Percentiles rank a stretch among this genome's conserved stretches.
These are phyloP conservation scores for Coccomyxa subellipsoidea DNA, from an alignment of 163 green algal genomes.

Conservation along the genomic window DNA sequence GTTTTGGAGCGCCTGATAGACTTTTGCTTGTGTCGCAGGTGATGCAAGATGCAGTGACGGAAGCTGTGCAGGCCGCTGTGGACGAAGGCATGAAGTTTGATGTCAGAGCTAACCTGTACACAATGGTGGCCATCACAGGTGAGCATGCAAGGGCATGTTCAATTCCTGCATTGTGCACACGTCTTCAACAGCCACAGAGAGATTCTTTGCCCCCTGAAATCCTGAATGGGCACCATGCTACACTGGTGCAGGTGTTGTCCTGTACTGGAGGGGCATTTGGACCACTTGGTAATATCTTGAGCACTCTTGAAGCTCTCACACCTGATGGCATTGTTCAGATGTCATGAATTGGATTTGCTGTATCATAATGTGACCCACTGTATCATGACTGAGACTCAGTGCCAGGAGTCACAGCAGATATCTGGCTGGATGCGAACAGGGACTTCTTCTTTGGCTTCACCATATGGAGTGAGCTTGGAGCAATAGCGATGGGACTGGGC, in stretches of 20 bases:
- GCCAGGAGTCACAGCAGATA: too few relatives aligned
- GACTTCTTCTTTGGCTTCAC: constrained; percentile 31
- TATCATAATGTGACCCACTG: too few relatives aligned
- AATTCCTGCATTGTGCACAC: too few relatives aligned
- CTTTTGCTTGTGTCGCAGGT: constrained; percentile 9
- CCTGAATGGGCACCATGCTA: not conserved
- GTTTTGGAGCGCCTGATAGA: too few relatives aligned
- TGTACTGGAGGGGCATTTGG: constrained; percentile 6
- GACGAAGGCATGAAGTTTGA: constrained; percentile 32
- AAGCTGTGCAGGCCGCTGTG: constrained; percentile 32
- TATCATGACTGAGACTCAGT: too few relatives aligned
- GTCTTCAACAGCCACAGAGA: too few relatives aligned
- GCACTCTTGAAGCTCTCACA: not conserved
- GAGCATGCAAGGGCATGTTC: not conserved
- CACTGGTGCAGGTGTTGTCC: constrained; percentile 12
- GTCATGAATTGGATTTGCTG: not conserved
- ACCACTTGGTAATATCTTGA: not conserved
- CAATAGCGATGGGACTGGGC: constrained; percentile 16
- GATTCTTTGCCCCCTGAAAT: too few relatives aligned
- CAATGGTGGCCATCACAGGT: constrained; percentile 51
- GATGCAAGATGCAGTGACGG: constrained; percentile 29
- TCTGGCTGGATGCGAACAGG: not conserved
- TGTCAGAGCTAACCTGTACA: constrained; percentile 37
- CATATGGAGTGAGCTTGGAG: constrained; percentile 22
- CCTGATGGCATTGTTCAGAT: not conserved